Evolutionary conservation across 2,329 filamentous ascomycete species (phyloP).

Genomic region (Xylaria sp.): DNA sequence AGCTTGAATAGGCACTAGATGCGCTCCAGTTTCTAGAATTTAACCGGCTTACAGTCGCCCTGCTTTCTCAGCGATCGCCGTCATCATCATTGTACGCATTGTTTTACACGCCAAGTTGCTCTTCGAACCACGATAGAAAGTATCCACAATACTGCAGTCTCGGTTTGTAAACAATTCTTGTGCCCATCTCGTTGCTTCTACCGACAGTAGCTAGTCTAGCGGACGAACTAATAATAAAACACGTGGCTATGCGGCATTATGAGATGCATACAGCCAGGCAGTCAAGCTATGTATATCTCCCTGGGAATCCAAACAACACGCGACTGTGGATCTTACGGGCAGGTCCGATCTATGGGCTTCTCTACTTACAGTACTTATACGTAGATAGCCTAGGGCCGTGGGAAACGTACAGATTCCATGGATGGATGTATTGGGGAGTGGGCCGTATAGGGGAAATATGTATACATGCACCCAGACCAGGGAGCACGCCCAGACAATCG

Average conservation of each 20-base stretch:
- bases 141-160: too few relatives aligned
- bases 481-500: background rate
- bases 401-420: background rate
- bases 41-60: background rate
- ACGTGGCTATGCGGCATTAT: constrained; percentile 25
- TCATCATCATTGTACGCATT: background rate
- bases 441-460: background rate
- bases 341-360: constrained; percentile 3
- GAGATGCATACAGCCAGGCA: constrained; percentile 13
- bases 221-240: constrained; percentile 21
- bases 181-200: background rate
- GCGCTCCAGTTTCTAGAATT: background rate
- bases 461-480: constrained; percentile 4
- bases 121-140: background rate
- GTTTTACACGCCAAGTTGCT: background rate
- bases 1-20: constrained; percentile 1
- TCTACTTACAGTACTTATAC: background rate
- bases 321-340: constrained; percentile 22
- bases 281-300: background rate
- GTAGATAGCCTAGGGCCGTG: background rate
- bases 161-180: background rate
- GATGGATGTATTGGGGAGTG: too few relatives aligned
- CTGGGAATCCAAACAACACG: constrained; percentile 14
- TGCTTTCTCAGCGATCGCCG: background rate
- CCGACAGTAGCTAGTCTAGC: background rate